Evolutionary conservation across 352 stramenopile species (phyloP).

Genomic region (Phytopythium delawarense): DNA sequence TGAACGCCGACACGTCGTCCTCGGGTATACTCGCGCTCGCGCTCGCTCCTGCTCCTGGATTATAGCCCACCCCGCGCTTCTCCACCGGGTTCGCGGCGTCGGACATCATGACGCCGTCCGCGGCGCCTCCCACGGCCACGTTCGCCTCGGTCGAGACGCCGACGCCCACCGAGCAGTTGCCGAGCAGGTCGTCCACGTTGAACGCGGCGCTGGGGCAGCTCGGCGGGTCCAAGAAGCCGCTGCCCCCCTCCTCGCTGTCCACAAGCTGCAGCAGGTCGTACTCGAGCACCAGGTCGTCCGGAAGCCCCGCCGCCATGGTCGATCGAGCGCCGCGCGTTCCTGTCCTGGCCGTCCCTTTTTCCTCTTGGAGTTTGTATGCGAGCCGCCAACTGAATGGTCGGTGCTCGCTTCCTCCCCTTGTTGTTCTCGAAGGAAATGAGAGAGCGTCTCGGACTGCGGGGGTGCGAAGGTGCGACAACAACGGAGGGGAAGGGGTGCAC

Average conservation of each 20-base stretch:
- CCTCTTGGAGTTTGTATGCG: background rate
- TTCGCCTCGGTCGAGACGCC: constrained; percentile 16
- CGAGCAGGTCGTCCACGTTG: constrained; percentile 27
- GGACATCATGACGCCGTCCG: constrained; percentile 15
- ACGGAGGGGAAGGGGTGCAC: background rate
- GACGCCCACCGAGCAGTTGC: constrained; percentile 26
- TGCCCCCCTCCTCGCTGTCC: constrained; percentile 20
- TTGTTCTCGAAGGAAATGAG: constrained; percentile 9
- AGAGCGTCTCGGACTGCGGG: background rate
- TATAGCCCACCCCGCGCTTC: constrained; percentile 12
- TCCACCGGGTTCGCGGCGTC: constrained; percentile 4
- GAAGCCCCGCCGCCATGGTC: constrained; percentile 25
- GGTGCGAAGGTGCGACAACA: background rate
- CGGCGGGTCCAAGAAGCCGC: constrained; percentile 13
- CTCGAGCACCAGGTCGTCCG: constrained; percentile 37
- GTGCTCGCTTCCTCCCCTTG: background rate
- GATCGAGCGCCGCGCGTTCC: background rate
- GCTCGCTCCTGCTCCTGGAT: constrained; percentile 2
- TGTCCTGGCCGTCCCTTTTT: background rate
- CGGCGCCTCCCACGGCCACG: background rate
- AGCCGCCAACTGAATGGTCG: background rate
- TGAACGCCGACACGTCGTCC: constrained; percentile 38
- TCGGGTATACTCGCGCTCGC: constrained; percentile 3
- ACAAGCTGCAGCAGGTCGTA: constrained; percentile 42
- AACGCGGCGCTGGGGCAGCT: constrained; percentile 8